Evolutionary conservation across 2,329 filamentous ascomycete genomes (phyloP), one percentile per base, ranked within the genome.

Genomic region (Teratosphaeria destructans): DNA sequence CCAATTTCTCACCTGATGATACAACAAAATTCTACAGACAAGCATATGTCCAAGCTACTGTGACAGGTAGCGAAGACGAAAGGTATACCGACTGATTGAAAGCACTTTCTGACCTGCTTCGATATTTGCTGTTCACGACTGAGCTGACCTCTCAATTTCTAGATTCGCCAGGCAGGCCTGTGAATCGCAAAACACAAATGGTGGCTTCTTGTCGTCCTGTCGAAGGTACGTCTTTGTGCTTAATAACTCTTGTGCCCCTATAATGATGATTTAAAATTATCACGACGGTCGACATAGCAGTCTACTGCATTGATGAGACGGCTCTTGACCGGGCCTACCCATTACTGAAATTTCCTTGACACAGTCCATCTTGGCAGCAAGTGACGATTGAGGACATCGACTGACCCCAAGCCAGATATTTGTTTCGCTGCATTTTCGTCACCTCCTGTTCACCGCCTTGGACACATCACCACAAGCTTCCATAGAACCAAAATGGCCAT

Each of bases 261-360:
- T 39, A 19, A 73, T 69, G 71, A 74, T 74, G 69, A 73, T 63
- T 62, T 62, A 59, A 67, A 65, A 65, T 68, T 72, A 67, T 74
- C 72, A 74, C 72, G 72, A 74, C 72, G 72, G 72, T 74, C 72
- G 69, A 72, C 72, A 71, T 73, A 74, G 72, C 71, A 67, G 68
- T 65, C 64, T 66, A 65, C 66, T 67, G 70, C 70, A 68, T 72
- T 73, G 72, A 72, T 72, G 72, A 74, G 65, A 73, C 68, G 66
- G 71, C 67, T 67, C 65, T 63, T 73, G 72, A 74, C 72, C 66
- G 62, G 71, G 68, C 70, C 66, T 66, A 65, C 16, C 43, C 43
- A 49, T 49, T 49, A 49, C 43, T 49, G 43, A 49, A n/a, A 49
- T 49, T 11, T 8, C 43, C 3, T 49, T n/a, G n/a, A 12, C 43